Evolutionary conservation across 768 basidiomycete genomes (phyloP), one percentile per base, ranked within the genome.

Genomic region (Podaxis rugospora): DNA sequence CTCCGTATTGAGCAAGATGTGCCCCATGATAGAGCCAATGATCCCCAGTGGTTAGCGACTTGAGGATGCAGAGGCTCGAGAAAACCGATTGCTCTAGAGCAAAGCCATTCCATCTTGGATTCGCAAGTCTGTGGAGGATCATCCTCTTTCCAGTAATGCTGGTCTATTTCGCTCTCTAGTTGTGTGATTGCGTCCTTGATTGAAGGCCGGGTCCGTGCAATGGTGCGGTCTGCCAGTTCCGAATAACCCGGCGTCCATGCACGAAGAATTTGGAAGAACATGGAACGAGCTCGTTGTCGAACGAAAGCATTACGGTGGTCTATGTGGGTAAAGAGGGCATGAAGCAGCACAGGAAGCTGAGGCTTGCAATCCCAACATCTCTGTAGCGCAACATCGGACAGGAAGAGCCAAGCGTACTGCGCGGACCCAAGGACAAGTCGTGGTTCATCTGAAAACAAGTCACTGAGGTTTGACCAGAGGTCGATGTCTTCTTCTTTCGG

Each of bases 391-490:
- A 89, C 81, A 63, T 94, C 91, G 2, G 86, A 83, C 27, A 95
- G 73, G 68, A 95, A 94, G 7, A 96, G 78, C 75, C 94, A 84
- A 1, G 95, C 93, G 68, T 92, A 92, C 68, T 96, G 94, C 13
- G 92, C 92, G 0, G 91, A 85, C 14, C 91, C 90, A 53, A 96
- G 76, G 2, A 84, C 76, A 51, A 89, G 75, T 35, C 87, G 77
- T 10, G 90, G 88, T 63, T 88, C 83, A 61, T 86, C 86, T 1
- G 82, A 84, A 70, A 91, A 94, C 40, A 93, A 70, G 9, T 85
- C 82, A 65, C 90, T 89, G 18, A 95, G 81, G 66, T 92, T 88
- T 14, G 88, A 86, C 89, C 90, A 90, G 6, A 92, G 70, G 60
- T 88, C 88, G 70, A 89, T 78, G 57, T 91, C 90, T 51, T 84